Conservation (phyloP, 2,329 filamentous ascomycete genomes). For the Esteya vermicola region DNA sequence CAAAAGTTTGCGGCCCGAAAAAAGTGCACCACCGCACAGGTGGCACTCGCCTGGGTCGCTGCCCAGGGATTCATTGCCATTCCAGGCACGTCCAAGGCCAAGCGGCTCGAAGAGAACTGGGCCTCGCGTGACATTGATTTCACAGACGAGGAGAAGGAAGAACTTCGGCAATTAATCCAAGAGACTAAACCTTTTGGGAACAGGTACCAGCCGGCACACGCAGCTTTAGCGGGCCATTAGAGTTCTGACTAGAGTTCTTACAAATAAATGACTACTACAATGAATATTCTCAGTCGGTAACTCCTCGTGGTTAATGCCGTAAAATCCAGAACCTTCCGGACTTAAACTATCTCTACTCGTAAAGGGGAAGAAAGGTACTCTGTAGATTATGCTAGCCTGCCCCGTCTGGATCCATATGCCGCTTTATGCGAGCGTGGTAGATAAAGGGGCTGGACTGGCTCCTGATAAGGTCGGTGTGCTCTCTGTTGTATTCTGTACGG, state of each 20-base stretch:
- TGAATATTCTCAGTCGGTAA: no score
- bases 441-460: no score
- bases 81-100: conserved; percentile 7
- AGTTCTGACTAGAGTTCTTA: background rate
- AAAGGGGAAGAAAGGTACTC: no score
- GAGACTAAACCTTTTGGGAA: conserved; percentile 4
- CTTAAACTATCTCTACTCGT: no score
- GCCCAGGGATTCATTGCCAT: conserved; percentile 6
- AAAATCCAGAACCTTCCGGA: no score
- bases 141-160: conserved; percentile 13
- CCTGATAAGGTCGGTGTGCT: no score
- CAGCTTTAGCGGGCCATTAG: background rate
- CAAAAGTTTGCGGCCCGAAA: background rate
- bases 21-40: conserved; percentile 1
- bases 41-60: conserved; percentile 3
- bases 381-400: no score
- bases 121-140: conserved; percentile 13
- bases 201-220: background rate
- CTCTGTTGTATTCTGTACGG: no score
- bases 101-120: conserved; percentile 13
- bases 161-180: conserved; percentile 15
- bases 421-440: no score
- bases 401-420: no score
- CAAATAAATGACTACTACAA: no score
- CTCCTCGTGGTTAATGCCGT: no score